These are phyloP conservation scores for Cicer pinnatifidum DNA, from an alignment of 306 rosid genomes.

Conservation along the genomic window DNA sequence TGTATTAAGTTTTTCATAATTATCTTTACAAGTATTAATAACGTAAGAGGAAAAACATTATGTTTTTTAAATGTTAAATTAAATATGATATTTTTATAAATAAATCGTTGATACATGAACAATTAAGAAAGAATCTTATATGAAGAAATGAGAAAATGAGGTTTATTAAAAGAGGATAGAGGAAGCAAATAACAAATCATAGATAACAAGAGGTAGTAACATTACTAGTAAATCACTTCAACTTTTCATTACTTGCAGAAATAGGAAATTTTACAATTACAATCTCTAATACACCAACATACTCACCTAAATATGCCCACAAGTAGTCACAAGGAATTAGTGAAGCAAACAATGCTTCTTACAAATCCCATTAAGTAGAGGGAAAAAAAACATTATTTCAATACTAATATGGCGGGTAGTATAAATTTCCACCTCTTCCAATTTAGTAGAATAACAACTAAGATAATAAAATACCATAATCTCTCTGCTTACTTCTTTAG, in stretches of 20 bases:
- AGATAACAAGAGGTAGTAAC: background rate
- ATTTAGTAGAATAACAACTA: conserved; percentile 36
- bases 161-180: no score
- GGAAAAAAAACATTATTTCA: background rate
- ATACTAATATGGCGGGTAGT: conserved; percentile 78
- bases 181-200: no score
- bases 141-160: no score
- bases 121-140: no score
- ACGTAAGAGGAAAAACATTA: no score
- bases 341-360: conserved; percentile 48
- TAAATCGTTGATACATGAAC: no score
- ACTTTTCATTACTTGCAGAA: conserved; percentile 49
- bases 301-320: conserved; percentile 48
- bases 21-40: no score
- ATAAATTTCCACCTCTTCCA: conserved; percentile 68
- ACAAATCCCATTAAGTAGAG: conserved; percentile 26
- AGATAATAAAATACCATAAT: conserved; percentile 21
- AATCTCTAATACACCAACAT: conserved; percentile 40
- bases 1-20: no score
- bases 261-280: conserved; percentile 58
- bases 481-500: conserved; percentile 48
- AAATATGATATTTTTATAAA: no score
- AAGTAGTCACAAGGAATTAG: conserved; percentile 45
- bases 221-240: conserved; percentile 44
- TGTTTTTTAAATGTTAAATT: no score